Base-by-base conservation (phyloP, 1,284 basidiomycete species). In the Leccinum pachyderme region DNA sequence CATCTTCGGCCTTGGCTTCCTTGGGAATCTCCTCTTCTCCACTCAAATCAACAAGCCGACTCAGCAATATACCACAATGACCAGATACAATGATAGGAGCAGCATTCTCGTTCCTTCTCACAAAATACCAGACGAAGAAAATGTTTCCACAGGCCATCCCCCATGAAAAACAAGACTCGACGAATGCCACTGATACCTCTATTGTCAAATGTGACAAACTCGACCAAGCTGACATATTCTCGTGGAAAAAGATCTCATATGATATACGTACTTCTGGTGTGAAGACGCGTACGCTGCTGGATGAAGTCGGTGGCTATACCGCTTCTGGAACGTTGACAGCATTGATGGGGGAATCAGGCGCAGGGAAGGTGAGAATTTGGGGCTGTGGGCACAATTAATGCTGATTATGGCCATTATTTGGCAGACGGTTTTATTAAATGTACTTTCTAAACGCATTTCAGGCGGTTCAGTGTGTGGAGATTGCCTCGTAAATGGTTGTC, bases 251-350 rank as follows among this genome's bases (percentile, higher is more conserved):
- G 57, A 61, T 89, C 47, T 70, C 74, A 27, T 91, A 90, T 65
- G 51, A 57, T n/a, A 55, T 61, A 22, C 53, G 52, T 31, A 44
- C 48, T 29, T 75, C 53, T 0, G 50, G 78, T 47, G 84, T 92
- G 33, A 76, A 76, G 29, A 75, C 72, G 4, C 74, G 86, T 12
- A 75, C 77, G 55, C 77, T 95, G 9, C 75, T 95, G 55, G 82
- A 93, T 66, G 79, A 91, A 61, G 82, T 95, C 8, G 88, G 85
- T 53, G 93, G 93, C 0, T 95, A 83, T 70, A 91, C 93, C 46
- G 82, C 81, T 25, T 90, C 90, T 2, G 88, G 89, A 7, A 90
- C 85, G 62, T 73, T 95, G 57, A 88, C 83, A 0, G 86, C 81
- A 47, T 74, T 88, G 33, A 93, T 93, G 77, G 85, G 91, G 24